Evolutionary conservation across 768 basidiomycete species (phyloP).

Genomic region (Russula lepida): DNA sequence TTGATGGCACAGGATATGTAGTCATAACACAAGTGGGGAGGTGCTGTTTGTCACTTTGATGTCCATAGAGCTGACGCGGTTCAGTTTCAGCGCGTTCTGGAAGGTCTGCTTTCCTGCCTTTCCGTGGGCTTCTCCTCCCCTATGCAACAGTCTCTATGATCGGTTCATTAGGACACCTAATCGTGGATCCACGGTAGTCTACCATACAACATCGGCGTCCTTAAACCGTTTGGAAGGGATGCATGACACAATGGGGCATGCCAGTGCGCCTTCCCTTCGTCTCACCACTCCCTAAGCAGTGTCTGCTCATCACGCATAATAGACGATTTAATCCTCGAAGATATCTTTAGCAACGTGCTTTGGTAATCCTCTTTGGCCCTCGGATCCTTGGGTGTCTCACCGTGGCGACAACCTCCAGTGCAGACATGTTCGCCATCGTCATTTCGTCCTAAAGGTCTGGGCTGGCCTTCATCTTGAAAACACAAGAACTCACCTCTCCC

Average conservation of each 20-base stretch:
- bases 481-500: background rate
- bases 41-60: background rate
- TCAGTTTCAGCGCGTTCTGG: background rate
- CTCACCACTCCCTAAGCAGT: background rate
- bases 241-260: too few species aligned
- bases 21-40: background rate
- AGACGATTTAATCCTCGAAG: background rate
- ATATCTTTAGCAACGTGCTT: background rate
- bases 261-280: background rate
- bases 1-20: too few species aligned
- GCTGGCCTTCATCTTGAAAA: background rate
- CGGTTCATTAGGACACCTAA: background rate
- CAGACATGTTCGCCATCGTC: background rate
- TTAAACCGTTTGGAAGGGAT: too few species aligned
- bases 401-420: background rate
- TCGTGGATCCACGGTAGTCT: background rate
- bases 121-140: background rate
- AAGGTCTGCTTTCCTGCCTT: background rate
- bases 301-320: background rate
- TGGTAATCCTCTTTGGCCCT: background rate
- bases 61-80: background rate
- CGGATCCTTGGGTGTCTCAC: background rate
- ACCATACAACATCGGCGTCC: background rate
- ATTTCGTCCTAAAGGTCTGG: background rate
- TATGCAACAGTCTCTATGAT: background rate